Base-by-base conservation (phyloP, 140 eudicot genomes). In the Senecio squalidus region DNA sequence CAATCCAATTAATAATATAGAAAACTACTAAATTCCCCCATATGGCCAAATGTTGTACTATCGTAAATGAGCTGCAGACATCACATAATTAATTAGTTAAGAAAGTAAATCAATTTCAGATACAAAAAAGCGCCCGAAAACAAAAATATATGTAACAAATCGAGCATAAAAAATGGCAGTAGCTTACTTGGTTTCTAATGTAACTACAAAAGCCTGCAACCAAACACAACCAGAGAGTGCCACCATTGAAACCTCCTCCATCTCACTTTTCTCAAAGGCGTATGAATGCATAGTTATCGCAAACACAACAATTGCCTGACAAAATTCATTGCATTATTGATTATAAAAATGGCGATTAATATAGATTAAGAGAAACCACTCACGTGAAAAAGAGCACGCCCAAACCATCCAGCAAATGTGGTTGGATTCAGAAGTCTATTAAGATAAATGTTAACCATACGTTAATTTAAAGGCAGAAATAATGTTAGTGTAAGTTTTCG, bases 381-480 rank as follows among this genome's bases (percentile, higher is more conserved):
- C 56, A 91, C 98, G 62, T 91, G 98, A 66, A 83, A 91, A 66
- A 91, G 94, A 59, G 98, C 84, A 47, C 91, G 82, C 38, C 98
- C 96, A 79, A 91, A 91, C 98, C 98, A 91, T 66, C 98, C 96
- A 70, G 98, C 98, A 81, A 91, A 91, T 13, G 98, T 91, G 70
- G 96, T 83, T 56, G 94, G 96, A 72, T 86, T 91, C 29, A 91
- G 78, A 76, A 91, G 91, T 83, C 98, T 86, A 92, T 62, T 25
- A 61, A 80, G 18, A 50, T 34, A 22, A 17, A 27, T 55, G 39
- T 33, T 26, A 51, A 65, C 2, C 24, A n/a, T 29, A 15, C 40
- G 47, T 61, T 55, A 55, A 49, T 28, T 10, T 51, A 51, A 25
- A 13, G 47, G 43, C 38, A 46, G 38, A 18, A 53, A 58, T 53